Percentiles rank a stretch among this genome's conserved stretches.
Conservation (phyloP, 164 flowering plant genomes). For the Stephania japonica region DNA sequence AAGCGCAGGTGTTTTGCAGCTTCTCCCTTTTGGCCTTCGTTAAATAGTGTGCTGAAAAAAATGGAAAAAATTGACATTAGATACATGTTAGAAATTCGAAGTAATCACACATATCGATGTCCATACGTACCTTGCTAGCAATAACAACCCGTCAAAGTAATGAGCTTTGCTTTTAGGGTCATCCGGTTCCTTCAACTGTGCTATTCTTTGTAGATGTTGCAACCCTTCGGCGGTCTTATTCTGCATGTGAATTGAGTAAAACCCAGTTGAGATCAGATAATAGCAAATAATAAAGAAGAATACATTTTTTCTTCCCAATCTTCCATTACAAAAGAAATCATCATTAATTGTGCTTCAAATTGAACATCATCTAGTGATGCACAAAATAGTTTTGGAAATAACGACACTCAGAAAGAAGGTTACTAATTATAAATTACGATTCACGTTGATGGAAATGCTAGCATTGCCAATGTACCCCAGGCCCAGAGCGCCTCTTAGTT, state of each 20-base stretch:
- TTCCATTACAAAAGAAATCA: background rate
- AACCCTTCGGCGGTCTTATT: conserved; percentile 53
- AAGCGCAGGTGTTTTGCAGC: conserved; percentile 46
- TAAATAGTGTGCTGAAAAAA: conserved; percentile 40
- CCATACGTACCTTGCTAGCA: conserved; percentile 56
- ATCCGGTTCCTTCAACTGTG: conserved; percentile 61
- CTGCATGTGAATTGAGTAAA: conserved; percentile 27
- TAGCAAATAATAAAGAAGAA: background rate
- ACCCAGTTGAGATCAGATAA: background rate
- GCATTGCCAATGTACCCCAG: background rate
- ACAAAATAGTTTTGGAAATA: background rate
- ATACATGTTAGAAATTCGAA: background rate
- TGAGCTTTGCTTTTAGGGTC: conserved; percentile 60
- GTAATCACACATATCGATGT: too few relatives aligned
- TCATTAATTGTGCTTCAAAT: background rate
- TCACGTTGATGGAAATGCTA: background rate
- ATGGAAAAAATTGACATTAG: background rate
- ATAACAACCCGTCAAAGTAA: conserved; percentile 61
- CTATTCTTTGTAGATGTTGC: conserved; percentile 64
- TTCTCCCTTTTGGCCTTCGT: conserved; percentile 50
- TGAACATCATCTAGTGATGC: background rate
- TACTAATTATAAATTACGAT: background rate
- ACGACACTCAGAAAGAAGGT: background rate
- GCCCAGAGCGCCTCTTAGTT: background rate
- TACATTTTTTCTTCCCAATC: background rate